Conservation (phyloP, 129 eudicot genomes). For the Gnaphalium uliginosum region DNA sequence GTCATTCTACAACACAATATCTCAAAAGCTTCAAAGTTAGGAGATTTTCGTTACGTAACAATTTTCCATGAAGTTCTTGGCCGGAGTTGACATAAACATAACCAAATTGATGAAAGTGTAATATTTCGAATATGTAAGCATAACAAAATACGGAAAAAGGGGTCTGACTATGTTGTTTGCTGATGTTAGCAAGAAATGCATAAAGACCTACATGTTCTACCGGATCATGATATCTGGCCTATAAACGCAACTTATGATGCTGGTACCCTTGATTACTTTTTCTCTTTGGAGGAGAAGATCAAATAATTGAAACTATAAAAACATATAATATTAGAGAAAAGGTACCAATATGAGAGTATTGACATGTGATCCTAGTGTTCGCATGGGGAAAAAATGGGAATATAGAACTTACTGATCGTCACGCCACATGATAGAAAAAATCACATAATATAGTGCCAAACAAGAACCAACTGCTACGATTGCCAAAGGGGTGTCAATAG, state of each 20-base stretch:
- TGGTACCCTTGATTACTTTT: neutral
- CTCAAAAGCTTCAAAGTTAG: too few relatives aligned
- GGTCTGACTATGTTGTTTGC: too few relatives aligned
- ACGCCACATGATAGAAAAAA: conserved; percentile 43
- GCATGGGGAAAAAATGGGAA: neutral
- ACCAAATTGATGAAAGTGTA: too few relatives aligned
- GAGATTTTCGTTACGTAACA: too few relatives aligned
- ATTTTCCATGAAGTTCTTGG: too few relatives aligned
- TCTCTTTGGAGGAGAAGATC: neutral
- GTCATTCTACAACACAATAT: too few relatives aligned
- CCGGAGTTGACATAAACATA: too few relatives aligned
- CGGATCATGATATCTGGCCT: neutral
- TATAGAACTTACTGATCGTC: conserved; percentile 47
- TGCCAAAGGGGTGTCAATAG: conserved; percentile 76
- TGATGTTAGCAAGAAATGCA: too few relatives aligned
- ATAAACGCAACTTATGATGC: neutral
- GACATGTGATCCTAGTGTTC: neutral
- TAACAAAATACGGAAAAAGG: too few relatives aligned
- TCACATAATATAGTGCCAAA: conserved; percentile 37
- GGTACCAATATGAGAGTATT: neutral
- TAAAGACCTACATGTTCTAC: too few relatives aligned
- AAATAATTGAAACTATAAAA: neutral
- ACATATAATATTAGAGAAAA: neutral
- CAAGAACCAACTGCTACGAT: conserved; percentile 43
- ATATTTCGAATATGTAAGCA: too few relatives aligned